Base-by-base conservation (phyloP, 345 rosid genomes). In the Eucalyptus paniculata region DNA sequence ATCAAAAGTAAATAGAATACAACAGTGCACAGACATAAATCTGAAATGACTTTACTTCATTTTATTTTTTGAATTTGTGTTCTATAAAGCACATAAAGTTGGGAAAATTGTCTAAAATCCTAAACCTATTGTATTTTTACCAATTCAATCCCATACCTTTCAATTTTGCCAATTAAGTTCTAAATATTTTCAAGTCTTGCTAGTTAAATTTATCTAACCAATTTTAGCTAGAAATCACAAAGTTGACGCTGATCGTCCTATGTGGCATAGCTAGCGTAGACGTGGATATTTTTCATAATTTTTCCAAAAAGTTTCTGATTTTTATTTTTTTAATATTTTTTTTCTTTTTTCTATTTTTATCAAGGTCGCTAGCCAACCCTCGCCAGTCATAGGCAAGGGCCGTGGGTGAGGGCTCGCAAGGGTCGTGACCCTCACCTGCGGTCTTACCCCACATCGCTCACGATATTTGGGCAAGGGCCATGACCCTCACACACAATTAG, bases 161-260 rank as follows among this genome's bases (percentile, higher is more conserved):
- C 3, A 24, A 56, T 56, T 56, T 23, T 56, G 3, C 4, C 28
- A 56, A 24, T 56, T 56, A 10, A 23, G 30, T 56, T 24, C 28
- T 56, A 56, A 23, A 56, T 1, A 56, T 56, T 56, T 56, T 56
- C 28, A 56, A 56, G 0, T 56, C 28, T 56, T 56, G 12, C 62
- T 0, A 0, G 0, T 56, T 56, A 24, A 24, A 24, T 56, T 23
- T 56, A 56, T 56, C 30, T 23, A 24, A 4, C 6, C 30, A 56
- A 56, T 24, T 56, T 9, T 24, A 56, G 30, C 62, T 1, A 9
- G 0, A 56, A 56, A 9, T 23, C 12, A 56, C 12, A 24, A 23
- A 23, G 6, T 56, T 23, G 3, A 56, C 0, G 12, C 3, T 0
- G 1, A 1, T 3, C 1, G 0, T 56, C 13, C 1, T 56, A 56